Percentiles rank a stretch among this genome's conserved stretches.
Conservation (phyloP, 306 rosid genomes). For the Rosa lucieae region DNA sequence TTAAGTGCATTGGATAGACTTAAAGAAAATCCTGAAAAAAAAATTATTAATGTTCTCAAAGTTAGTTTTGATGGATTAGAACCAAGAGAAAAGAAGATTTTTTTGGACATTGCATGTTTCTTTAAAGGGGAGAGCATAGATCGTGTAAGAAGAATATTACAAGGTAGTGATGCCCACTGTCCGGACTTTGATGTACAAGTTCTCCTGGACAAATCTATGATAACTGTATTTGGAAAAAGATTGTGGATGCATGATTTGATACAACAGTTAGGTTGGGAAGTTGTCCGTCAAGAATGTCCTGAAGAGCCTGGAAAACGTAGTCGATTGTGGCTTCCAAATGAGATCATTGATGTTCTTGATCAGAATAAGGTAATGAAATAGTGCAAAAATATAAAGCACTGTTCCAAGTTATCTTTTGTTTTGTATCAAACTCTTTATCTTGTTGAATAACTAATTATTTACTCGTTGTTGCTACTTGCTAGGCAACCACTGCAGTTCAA, state of each 20-base stretch:
- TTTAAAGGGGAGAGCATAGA: conserved; percentile 12
- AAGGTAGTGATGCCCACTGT: neutral
- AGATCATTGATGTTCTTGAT: too few relatives aligned
- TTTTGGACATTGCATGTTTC: conserved; percentile 24
- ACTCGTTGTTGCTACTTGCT: neutral
- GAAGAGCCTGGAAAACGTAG: neutral
- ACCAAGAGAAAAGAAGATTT: neutral
- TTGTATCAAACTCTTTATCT: neutral
- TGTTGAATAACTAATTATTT: neutral
- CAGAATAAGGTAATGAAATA: too few relatives aligned
- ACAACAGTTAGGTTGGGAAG: too few relatives aligned
- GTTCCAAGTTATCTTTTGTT: neutral
- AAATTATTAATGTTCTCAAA: conserved; percentile 1
- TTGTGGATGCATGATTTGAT: conserved; percentile 22
- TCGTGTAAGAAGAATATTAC: conserved; percentile 16
- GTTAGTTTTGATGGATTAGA: conserved; percentile 20
- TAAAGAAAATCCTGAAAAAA: neutral
- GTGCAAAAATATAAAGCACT: too few relatives aligned
- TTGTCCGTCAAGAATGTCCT: too few relatives aligned
- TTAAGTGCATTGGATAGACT: conserved; percentile 7
- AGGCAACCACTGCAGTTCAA: conserved; percentile 11
- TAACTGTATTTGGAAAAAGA: conserved; percentile 1
- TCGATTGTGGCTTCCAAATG: conserved; percentile 19
- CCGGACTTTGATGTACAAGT: conserved; percentile 7
- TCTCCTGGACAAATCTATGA: conserved; percentile 12